A percentile compares a stretch with the other conserved stretches of the same genome.
Evolutionary conservation across 2,329 filamentous ascomycete species (phyloP).

Genomic region (Cryphonectria japonica): DNA sequence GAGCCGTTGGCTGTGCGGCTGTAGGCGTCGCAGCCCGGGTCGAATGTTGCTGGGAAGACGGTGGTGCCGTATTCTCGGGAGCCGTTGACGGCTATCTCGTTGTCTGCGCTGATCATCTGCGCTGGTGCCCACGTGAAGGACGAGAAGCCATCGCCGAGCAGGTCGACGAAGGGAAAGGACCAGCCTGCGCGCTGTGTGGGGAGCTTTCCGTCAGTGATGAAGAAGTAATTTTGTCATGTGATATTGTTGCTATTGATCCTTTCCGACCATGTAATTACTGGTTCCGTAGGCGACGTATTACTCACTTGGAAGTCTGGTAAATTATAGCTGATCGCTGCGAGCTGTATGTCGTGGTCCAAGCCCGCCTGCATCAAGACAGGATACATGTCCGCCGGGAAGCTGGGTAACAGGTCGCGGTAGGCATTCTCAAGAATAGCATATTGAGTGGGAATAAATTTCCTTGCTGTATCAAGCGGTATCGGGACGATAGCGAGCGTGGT

Average conservation of each 20-base stretch:
- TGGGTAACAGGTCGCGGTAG: conserved; percentile 50
- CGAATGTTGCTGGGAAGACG: conserved; percentile 47
- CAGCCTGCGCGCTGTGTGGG: conserved; percentile 49
- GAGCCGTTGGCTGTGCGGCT: conserved; percentile 34
- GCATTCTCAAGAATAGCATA: conserved; percentile 55
- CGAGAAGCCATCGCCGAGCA: conserved; percentile 53
- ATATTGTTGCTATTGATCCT: background rate
- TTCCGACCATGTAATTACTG: background rate
- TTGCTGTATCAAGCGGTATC: conserved; percentile 51
- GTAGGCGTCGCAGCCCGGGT: conserved; percentile 56
- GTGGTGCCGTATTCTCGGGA: conserved; percentile 51
- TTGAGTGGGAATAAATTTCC: conserved; percentile 50
- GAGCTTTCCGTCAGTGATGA: conserved; percentile 20
- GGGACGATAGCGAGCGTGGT: conserved; percentile 56
- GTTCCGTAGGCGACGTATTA: background rate
- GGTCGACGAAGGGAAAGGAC: conserved; percentile 60
- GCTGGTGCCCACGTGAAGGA: conserved; percentile 55
- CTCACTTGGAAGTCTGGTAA: conserved; percentile 54
- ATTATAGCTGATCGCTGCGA: conserved; percentile 43
- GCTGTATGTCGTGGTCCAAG: conserved; percentile 55
- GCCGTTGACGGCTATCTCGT: conserved; percentile 48
- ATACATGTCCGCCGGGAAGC: conserved; percentile 56
- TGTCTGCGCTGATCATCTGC: conserved; percentile 50
- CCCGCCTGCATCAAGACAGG: conserved; percentile 55
- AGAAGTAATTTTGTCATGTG: conserved; percentile 16